Percentiles rank a stretch among this genome's conserved stretches.
phyloP scores from a whole-genome alignment of 2,329 filamentous ascomycete species.

The Nemania sp. region DNA sequence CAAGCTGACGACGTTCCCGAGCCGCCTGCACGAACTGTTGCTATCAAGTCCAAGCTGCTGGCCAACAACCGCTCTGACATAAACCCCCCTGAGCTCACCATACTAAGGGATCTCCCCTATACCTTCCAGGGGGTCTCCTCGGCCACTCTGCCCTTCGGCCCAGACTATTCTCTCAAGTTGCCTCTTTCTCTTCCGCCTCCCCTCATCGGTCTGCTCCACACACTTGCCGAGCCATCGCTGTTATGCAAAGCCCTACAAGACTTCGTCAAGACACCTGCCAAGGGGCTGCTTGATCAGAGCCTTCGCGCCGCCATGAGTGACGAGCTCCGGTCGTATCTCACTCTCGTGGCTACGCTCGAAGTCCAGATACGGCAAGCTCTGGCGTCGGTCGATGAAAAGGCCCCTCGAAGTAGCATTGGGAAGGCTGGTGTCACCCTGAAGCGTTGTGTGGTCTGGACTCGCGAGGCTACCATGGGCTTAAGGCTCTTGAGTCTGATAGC shows the following conservation, averaged over 20 bases:
- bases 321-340: constrained; percentile 87
- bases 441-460: constrained; percentile 94
- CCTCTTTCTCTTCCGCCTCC: constrained; percentile 81
- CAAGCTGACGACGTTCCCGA: constrained; percentile 25
- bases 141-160: constrained; percentile 76
- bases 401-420: constrained; percentile 71
- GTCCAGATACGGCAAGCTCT: constrained; percentile 86
- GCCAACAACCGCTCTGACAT: constrained; percentile 60
- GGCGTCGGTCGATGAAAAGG: constrained; percentile 68
- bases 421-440: constrained; percentile 93
- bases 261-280: constrained; percentile 80
- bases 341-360: constrained; percentile 88
- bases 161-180: constrained; percentile 70
- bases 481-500: constrained; percentile 93
- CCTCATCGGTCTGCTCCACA: constrained; percentile 83
- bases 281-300: constrained; percentile 89
- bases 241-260: constrained; percentile 79
- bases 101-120: constrained; percentile 83
- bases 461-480: constrained; percentile 94
- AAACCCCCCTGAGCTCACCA: constrained; percentile 65
- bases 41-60: constrained; percentile 59
- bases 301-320: constrained; percentile 81
- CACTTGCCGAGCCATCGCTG: constrained; percentile 89
- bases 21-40: constrained; percentile 51
- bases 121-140: constrained; percentile 92